Evolutionary conservation across 495 filamentous ascomycete genomes (phyloP).

Genomic region (Cladorrhinum samala): DNA sequence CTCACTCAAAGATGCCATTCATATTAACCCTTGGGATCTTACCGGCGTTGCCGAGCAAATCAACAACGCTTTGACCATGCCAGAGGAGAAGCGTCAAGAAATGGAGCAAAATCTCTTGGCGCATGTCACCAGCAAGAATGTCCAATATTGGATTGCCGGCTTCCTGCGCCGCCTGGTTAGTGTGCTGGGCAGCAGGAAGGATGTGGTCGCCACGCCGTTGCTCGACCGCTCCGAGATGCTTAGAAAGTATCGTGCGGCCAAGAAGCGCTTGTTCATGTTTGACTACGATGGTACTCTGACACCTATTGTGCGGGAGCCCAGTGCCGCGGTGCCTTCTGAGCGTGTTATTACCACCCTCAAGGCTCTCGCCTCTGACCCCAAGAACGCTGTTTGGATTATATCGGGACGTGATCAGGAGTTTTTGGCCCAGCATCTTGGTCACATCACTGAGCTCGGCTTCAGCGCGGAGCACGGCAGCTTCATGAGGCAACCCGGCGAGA

Average conservation of each 20-base stretch:
- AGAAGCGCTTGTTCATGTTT: slow-evolving; percentile 86
- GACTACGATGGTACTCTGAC: slow-evolving; percentile 99
- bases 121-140: slow-evolving; percentile 76
- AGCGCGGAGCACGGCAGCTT: slow-evolving; percentile 96
- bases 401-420: slow-evolving; percentile 88
- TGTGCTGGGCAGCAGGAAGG: slow-evolving; percentile 69
- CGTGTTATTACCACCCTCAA: slow-evolving; percentile 72
- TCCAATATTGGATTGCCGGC: slow-evolving; percentile 73
- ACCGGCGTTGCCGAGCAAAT: slow-evolving; percentile 74
- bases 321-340: slow-evolving; percentile 79
- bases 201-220: slow-evolving; percentile 68
- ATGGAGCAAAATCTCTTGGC: slow-evolving; percentile 63
- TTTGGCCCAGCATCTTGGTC: slow-evolving; percentile 77
- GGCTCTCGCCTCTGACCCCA: slow-evolving; percentile 67
- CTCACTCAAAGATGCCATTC: slow-evolving; percentile 74
- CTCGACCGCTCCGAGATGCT: slow-evolving; percentile 68
- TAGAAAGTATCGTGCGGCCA: slow-evolving; percentile 61
- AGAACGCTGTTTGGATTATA: slow-evolving; percentile 95
- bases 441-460: slow-evolving; percentile 77
- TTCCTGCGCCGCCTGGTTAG: slow-evolving; percentile 69
- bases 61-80: slow-evolving; percentile 70
- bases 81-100: slow-evolving; percentile 49
- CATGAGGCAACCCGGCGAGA: slow-evolving; percentile 65
- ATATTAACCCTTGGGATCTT: slow-evolving; percentile 92
- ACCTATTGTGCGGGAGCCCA: slow-evolving; percentile 84